A percentile compares a stretch with the other conserved stretches of the same genome.
Evolutionary conservation across 306 rosid species (phyloP).

Genomic region (Hippophae tibetana): DNA sequence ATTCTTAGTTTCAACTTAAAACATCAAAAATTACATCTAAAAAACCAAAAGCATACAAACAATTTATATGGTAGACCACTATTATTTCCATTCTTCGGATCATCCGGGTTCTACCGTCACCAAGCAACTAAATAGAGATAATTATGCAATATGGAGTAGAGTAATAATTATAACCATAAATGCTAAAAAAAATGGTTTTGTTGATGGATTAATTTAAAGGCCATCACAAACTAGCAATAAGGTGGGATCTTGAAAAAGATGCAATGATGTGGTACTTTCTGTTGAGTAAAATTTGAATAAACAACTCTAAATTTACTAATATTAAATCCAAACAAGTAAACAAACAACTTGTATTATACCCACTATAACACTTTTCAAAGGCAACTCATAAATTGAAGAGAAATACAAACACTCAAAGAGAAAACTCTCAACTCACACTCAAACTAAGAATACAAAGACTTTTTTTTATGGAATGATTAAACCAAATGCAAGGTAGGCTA

Average conservation of each 20-base stretch:
- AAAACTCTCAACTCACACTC: too few relatives aligned
- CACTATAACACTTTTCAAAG: too few relatives aligned
- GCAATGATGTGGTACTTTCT: background rate
- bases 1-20: too few relatives aligned
- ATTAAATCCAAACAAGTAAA: too few relatives aligned
- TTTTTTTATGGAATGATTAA: too few relatives aligned
- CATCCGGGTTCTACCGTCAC: background rate
- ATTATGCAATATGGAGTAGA: background rate
- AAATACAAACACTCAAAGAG: too few relatives aligned
- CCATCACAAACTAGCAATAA: background rate
- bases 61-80: background rate
- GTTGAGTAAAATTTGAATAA: accelerated
- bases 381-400: too few relatives aligned
- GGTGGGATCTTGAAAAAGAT: background rate
- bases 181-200: background rate
- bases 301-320: too few relatives aligned
- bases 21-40: background rate
- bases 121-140: background rate
- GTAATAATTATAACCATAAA: background rate
- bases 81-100: background rate
- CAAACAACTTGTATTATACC: too few relatives aligned
- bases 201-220: background rate
- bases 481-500: too few relatives aligned
- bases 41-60: background rate
- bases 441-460: too few relatives aligned